Evolutionary conservation across 83 land plant genomes (phyloP).

Genomic region (Thuja plicata): DNA sequence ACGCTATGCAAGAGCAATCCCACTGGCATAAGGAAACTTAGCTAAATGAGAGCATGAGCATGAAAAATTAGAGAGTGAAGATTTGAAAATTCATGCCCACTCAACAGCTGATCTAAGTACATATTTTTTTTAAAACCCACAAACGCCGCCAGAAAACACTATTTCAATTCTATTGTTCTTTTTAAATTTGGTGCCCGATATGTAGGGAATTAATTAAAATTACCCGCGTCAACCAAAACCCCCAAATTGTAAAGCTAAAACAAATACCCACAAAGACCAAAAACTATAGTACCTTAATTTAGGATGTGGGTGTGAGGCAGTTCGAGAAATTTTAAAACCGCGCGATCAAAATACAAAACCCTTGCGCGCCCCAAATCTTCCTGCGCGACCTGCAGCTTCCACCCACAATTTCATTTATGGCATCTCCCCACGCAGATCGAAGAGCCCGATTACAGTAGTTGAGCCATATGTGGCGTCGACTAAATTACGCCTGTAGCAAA

Average conservation of each 20-base stretch:
- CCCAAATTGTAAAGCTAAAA: not conserved
- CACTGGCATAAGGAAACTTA: not conserved
- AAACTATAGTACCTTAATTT: not conserved
- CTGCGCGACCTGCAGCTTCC: not conserved
- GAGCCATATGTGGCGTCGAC: not conserved
- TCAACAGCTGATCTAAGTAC: conserved; percentile 4
- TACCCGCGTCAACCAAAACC: not conserved
- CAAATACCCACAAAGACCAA: not conserved
- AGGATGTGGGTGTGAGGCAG: not conserved
- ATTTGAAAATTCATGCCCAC: not conserved
- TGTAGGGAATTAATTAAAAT: not conserved
- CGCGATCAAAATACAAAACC: not conserved
- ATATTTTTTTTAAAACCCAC: not conserved
- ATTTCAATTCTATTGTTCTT: not conserved
- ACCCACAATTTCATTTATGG: not conserved
- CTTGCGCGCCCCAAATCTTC: not conserved
- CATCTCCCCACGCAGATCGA: not conserved
- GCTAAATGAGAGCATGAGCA: not conserved
- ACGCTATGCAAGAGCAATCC: not conserved
- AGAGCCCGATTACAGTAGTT: not conserved
- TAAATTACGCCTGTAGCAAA: not conserved
- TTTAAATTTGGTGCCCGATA: not conserved
- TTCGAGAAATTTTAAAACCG: not conserved
- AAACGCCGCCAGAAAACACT: not conserved
- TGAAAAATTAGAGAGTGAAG: not conserved